Evolutionary conservation across 2,329 filamentous ascomycete species (phyloP), one percentile per base, ranked within the genome.

Genomic region (Kalaharituber pfeilii): DNA sequence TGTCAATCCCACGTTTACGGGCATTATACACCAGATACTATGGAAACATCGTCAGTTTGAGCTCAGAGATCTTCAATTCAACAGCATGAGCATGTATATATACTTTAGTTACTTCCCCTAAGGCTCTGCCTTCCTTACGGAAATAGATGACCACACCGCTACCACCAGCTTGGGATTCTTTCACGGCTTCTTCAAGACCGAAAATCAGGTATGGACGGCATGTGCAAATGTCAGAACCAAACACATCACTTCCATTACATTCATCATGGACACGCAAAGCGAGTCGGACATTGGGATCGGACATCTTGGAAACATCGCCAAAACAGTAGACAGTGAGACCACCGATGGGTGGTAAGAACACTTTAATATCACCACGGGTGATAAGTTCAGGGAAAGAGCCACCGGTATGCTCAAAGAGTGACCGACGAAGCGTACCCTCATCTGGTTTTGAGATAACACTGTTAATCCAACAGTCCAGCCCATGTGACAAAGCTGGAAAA

Each of bases 91-190:
- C 70, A 67, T 15, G 42, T 22, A 18, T 39, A 39, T 39, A 20
- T 65, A 94, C 87, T 67, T 95, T 95, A 53, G 87, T 94, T 27
- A 98, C 91, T 69, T 98, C 91, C 52, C 91, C 91, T 5, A 96
- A 73, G 33, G 89, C 91, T 62, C 91, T 79, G 28, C 91, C 91
- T 72, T 98, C 91, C 68, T 98, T 98, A 62, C 91, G 81, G 78
- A 96, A 98, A 69, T 98, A 98, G 67, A 96, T 95, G 53, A 96
- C 91, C 22, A 95, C 86, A 54, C 89, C 89, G 63, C 83, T 89
- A 49, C 89, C 89, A 52, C 89, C 89, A 54, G 84, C 86, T 67
- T 96, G 91, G 9, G 91, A 91, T 70, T 96, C 87, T 66, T 93
- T 94, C 62, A 98, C 89, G 11, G 91, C 91, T 69, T 98, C 91